Base-by-base conservation (phyloP, 2,329 filamentous ascomycete species). In the Apiospora malaysiana region DNA sequence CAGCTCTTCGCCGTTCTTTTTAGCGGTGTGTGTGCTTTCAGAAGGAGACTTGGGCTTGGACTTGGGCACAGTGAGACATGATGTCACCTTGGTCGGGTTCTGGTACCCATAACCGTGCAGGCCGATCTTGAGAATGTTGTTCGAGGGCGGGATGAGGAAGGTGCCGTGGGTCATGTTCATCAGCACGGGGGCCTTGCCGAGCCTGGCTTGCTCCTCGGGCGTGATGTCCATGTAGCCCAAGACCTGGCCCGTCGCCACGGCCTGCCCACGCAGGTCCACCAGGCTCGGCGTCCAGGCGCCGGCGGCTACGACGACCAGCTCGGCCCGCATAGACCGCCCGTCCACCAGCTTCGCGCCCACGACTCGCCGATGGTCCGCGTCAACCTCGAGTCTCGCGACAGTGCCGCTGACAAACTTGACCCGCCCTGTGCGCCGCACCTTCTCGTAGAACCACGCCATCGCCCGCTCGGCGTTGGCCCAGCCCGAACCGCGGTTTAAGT, bases 261-360 rank as follows among this genome's bases (percentile, higher is more conserved):
- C 91, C 63, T 93, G 89, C 37, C 94, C 93, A 66, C 91, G 86
- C 0, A 98, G 84, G 80, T 97, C 93, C 70, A 98, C 83, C 27
- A 98, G 86, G 1, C 88, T 87, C 2, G 91, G 89, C 2, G 93
- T 94, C 95, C 95, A 98, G 5, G 95, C 94, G 21, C 95, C 95
- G 0, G 94, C 91, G 0, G 95, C 94, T 2, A 97, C 86, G 70
- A 98, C 85, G 45, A 93, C 91, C 9, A 97, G 85, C 71, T 94
- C 92, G 1, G 92, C 93, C 4, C 81, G 82, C 8, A 94, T 74
- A 12, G 78, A 82, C 8, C 80, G 80, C 1, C 85, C 86, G 72
- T 88, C 82, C 1, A 77, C 76, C 14, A 93, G 81, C n/a, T 82
- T 84, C 27, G 85, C 92, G 45, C 93, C 93, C 0, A 85, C 84